These are phyloP conservation scores for Chlorella sp. DNA, from an alignment of 139 green algal genomes.

Conservation along the genomic window DNA sequence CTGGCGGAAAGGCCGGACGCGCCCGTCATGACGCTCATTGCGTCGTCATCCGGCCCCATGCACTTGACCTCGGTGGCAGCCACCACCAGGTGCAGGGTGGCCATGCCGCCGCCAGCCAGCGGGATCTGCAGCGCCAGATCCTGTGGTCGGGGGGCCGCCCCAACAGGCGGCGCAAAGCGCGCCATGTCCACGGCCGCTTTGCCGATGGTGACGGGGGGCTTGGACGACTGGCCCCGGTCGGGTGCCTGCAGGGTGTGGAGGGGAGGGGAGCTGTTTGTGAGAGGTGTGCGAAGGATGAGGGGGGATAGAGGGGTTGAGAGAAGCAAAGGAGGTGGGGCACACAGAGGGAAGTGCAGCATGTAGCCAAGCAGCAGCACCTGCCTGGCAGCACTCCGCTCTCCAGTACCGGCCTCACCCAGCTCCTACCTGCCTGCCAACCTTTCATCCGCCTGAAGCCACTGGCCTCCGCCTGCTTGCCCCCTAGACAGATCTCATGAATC, in stretches of 20 bases:
- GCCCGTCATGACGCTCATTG: slow-evolving; percentile 39
- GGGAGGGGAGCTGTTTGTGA: neutral
- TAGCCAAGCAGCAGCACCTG: no score
- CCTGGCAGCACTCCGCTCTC: no score
- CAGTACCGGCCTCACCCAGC: neutral
- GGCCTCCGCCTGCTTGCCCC: neutral
- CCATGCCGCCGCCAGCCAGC: neutral
- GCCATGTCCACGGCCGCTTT: slow-evolving; percentile 59
- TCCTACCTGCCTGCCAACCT: neutral
- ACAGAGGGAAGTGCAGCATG: no score
- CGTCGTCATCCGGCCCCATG: slow-evolving; percentile 32
- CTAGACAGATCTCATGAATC: neutral
- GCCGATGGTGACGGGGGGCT: slow-evolving; percentile 52
- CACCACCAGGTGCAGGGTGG: slow-evolving; percentile 19
- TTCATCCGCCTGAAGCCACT: neutral
- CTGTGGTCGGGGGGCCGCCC: neutral
- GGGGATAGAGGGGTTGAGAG: neutral
- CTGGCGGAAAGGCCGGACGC: slow-evolving; percentile 21
- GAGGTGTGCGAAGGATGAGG: no score
- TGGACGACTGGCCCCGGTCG: slow-evolving; percentile 15
- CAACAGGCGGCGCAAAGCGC: neutral
- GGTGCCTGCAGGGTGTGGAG: neutral
- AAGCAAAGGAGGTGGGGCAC: no score
- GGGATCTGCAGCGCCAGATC: neutral
- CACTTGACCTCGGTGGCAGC: slow-evolving; percentile 15